Evolutionary conservation across 2,329 filamentous ascomycete genomes (phyloP).

Genomic region (Xylariaceae sp.): DNA sequence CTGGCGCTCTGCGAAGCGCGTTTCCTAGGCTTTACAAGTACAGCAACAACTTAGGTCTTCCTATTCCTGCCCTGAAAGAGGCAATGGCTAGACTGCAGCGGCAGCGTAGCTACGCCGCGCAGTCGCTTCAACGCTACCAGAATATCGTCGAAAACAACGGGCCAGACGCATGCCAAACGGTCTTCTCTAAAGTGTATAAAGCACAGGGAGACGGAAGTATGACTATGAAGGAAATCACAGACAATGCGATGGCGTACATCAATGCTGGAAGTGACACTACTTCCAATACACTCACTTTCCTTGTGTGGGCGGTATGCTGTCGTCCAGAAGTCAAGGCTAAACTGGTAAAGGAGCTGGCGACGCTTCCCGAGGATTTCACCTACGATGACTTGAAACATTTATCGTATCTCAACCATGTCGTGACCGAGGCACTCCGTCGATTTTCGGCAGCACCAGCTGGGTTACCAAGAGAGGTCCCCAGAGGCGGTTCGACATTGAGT

Average conservation of each 20-base stretch:
- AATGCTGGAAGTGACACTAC: conserved; percentile 54
- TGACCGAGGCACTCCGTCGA: conserved; percentile 32
- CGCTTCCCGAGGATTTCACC: conserved; percentile 23
- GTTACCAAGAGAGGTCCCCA: conserved; percentile 34
- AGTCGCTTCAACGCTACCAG: conserved; percentile 23
- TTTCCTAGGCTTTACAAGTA: conserved; percentile 31
- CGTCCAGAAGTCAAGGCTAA: conserved; percentile 28
- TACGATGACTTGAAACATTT: conserved; percentile 33
- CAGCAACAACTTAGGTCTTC: conserved; percentile 17
- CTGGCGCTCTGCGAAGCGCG: conserved; percentile 24
- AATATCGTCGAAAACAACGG: conserved; percentile 19
- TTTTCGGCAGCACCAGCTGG: conserved; percentile 33
- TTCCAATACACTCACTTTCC: conserved; percentile 46
- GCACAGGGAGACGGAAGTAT: conserved; percentile 28
- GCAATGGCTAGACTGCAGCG: conserved; percentile 13
- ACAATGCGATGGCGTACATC: conserved; percentile 38
- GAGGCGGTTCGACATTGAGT: conserved; percentile 31
- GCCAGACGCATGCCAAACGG: conserved; percentile 27
- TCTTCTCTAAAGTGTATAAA: conserved; percentile 39
- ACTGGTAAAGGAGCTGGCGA: conserved; percentile 19
- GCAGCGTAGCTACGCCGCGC: conserved; percentile 25
- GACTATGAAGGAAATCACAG: conserved; percentile 12
- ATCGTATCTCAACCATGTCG: conserved; percentile 32
- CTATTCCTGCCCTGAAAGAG: conserved; percentile 27
- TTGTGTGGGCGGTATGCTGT: conserved; percentile 40